Evolutionary conservation across 1,284 basidiomycete genomes (phyloP).

Genomic region (Thecaphora thlaspeos): DNA sequence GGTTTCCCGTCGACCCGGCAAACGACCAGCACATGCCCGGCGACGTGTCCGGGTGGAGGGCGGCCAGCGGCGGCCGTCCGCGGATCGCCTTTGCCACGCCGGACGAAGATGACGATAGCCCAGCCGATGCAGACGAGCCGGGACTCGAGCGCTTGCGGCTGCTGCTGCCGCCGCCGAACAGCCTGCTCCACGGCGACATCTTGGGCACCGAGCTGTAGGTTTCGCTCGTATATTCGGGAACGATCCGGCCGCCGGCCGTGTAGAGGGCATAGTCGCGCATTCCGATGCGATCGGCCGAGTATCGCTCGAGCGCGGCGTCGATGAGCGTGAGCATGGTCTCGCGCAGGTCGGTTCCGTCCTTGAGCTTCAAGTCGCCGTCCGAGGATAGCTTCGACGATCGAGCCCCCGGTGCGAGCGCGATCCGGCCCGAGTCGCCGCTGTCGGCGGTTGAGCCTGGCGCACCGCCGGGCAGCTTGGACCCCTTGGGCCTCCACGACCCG

Average conservation of each 20-base stretch:
- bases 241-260: constrained; percentile 75
- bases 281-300: constrained; percentile 75
- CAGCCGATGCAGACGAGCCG: no score
- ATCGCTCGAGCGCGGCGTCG: constrained; percentile 66
- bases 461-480: not conserved
- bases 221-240: constrained; percentile 72
- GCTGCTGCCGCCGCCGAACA: no score
- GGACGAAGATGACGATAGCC: constrained; percentile 59
- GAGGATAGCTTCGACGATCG: not conserved
- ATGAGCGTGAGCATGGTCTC: constrained; percentile 69
- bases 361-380: constrained; percentile 3
- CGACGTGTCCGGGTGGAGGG: constrained; percentile 76
- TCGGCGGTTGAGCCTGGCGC: not conserved
- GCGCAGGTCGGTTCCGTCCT: not conserved
- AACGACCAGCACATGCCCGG: constrained; percentile 94
- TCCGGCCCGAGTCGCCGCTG: not conserved
- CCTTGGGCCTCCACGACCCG: constrained; percentile 15
- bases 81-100: constrained; percentile 65
- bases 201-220: constrained; percentile 61
- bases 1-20: constrained; percentile 70
- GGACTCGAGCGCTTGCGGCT: no score
- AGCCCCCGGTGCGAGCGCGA: not conserved
- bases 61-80: constrained; percentile 78
- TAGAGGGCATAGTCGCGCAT: constrained; percentile 81
- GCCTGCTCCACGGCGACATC: not conserved